phyloP scores from a whole-genome alignment of 2,329 filamentous ascomycete species.

The Aspergillus spinulosporus region DNA sequence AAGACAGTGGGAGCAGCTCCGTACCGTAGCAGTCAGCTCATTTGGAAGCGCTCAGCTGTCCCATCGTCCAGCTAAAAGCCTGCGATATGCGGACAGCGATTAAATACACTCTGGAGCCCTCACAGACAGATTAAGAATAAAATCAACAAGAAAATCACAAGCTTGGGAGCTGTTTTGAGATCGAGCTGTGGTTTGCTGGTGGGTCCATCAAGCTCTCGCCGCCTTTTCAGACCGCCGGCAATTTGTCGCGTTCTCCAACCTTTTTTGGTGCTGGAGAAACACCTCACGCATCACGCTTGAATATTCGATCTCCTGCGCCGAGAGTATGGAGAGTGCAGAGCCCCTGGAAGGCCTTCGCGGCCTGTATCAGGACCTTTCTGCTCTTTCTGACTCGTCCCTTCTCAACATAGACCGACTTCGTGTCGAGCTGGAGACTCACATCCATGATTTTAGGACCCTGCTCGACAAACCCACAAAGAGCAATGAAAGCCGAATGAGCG shows the following conservation, averaged over 20 bases:
- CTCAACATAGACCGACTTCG: slow-evolving; percentile 69
- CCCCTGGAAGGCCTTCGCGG: slow-evolving; percentile 75
- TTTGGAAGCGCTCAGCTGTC: neutral
- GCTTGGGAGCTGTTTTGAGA: slow-evolving; percentile 4
- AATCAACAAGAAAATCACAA: neutral
- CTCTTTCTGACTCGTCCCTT: slow-evolving; percentile 69
- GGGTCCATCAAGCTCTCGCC: slow-evolving; percentile 18
- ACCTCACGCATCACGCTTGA: slow-evolving; percentile 26
- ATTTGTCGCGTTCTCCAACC: slow-evolving; percentile 41
- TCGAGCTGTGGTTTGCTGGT: slow-evolving; percentile 13
- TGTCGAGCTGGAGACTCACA: slow-evolving; percentile 64
- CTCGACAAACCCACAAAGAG: slow-evolving; percentile 74
- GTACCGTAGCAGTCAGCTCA: slow-evolving; percentile 1
- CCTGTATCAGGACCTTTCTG: slow-evolving; percentile 81
- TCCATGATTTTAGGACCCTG: slow-evolving; percentile 67
- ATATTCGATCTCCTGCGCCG: slow-evolving; percentile 23
- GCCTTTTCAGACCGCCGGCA: slow-evolving; percentile 30
- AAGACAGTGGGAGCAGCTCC: neutral
- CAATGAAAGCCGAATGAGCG: slow-evolving; percentile 69
- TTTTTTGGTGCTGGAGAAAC: slow-evolving; percentile 33
- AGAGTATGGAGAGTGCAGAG: slow-evolving; percentile 69
- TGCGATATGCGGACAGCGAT: neutral
- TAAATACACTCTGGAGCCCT: neutral
- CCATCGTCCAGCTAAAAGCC: slow-evolving; percentile 2
- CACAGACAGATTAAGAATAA: neutral